phyloP scores from a whole-genome alignment of 495 filamentous ascomycete species.

The Talaromyces proteolyticus region DNA sequence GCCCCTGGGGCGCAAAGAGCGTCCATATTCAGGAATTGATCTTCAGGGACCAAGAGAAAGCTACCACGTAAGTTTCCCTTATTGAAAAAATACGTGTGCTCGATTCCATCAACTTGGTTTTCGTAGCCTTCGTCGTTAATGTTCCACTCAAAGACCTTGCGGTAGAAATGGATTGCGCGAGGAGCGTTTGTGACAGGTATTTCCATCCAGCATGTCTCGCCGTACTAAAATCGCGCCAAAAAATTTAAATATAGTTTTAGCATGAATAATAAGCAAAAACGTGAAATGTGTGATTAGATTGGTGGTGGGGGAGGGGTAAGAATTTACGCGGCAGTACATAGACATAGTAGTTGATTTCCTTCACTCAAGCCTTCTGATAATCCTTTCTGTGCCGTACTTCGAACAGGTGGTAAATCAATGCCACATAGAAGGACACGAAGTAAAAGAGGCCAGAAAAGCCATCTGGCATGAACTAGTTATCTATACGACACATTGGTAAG shows the following conservation, averaged over 20 bases:
- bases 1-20: not conserved
- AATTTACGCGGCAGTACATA: too few relatives aligned
- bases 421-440: too few relatives aligned
- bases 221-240: not conserved
- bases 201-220: conserved; percentile 3
- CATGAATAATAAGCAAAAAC: too few relatives aligned
- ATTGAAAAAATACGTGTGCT: not conserved
- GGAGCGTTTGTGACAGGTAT: conserved; percentile 1
- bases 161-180: not conserved
- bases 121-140: conserved; percentile 2
- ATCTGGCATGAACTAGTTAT: too few relatives aligned
- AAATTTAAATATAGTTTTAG: not conserved
- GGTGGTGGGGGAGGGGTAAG: too few relatives aligned
- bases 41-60: not conserved
- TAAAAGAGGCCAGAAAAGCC: too few relatives aligned
- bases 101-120: not conserved
- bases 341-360: too few relatives aligned
- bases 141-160: not conserved
- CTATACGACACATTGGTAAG: too few relatives aligned
- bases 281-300: too few relatives aligned
- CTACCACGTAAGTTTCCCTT: conserved; percentile 1
- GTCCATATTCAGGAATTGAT: not conserved
- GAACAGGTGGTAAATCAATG: too few relatives aligned
- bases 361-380: too few relatives aligned
- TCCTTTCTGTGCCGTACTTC: too few relatives aligned